Base-by-base conservation (phyloP, 305 asterid genomes). In the Nicotiana rustica region DNA sequence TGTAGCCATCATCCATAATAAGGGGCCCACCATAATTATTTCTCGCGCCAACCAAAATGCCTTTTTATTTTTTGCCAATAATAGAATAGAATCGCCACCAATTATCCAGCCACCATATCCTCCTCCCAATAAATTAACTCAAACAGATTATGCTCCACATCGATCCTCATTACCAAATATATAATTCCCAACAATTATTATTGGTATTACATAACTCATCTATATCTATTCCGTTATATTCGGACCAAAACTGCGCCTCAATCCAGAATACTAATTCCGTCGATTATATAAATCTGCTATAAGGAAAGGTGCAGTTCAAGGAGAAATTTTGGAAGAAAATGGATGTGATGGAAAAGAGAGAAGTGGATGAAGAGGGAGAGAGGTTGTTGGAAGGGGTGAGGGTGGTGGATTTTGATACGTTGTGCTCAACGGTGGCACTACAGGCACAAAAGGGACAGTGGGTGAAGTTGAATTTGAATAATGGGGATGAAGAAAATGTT, bases 391-490 rank as follows among this genome's bases (percentile, higher is more conserved):
- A 90, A 66, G 94, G 85, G 38, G 88, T 85, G 83, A 78, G 96
- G 76, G 88, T 93, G 64, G 81, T 95, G 93, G 98, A 96, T 91
- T 92, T 96, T 81, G 97, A 94, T 78, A 77, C 90, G 97, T 88
- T 96, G 36, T 96, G 99, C 86, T 88, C 97, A 0, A 89, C 97
- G 85, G 99, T 93, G 79, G 97, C 97, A 60, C 81, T 88, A 94
- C 97, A 95, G 83, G 91, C 90, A 44, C 90, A 93, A 49, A 87
- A 88, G 81, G 97, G 97, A n/a, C 87, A 88, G 77, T 91, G 97
- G 97, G 79, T 52, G 89, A 81, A 57, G 35, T 78, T n/a, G 84
- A 82, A 29, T 64, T 67, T 65, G 47, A 36, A 60, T 33, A 81
- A 56, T 38, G 79, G 64, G 7, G 89, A 80, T 19, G 90, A 83